A percentile compares a stretch with the other conserved stretches of the same genome.
Evolutionary conservation across 345 rosid species (phyloP).

Genomic region (Luvunga scandens): DNA sequence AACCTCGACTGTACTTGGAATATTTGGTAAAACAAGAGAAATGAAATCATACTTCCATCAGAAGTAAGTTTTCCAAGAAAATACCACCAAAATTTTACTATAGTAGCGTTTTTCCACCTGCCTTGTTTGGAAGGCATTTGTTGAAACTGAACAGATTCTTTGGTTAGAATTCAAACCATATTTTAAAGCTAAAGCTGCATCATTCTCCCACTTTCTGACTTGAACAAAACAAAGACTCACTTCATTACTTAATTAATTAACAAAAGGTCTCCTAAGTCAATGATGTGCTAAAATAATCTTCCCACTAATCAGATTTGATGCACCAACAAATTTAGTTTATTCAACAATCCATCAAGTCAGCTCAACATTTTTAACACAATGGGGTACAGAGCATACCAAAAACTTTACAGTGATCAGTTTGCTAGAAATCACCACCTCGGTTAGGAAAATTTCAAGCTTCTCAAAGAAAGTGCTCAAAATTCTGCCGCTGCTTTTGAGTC

Average conservation of each 20-base stretch:
- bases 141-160: constrained; percentile 11
- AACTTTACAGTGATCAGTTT: constrained; percentile 1
- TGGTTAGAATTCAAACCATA: constrained; percentile 2
- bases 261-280: neutral
- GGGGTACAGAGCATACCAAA: constrained; percentile 16
- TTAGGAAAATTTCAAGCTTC: neutral
- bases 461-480: neutral
- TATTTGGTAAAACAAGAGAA: too few species aligned
- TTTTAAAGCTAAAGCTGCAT: constrained; percentile 18
- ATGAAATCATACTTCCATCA: neutral
- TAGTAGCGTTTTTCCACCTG: neutral
- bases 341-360: neutral
- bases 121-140: neutral
- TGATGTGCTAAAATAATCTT: neutral
- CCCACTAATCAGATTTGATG: neutral
- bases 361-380: neutral
- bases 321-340: neutral
- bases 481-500: neutral
- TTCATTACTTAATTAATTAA: neutral
- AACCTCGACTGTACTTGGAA: too few species aligned
- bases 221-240: neutral
- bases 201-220: constrained; percentile 29
- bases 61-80: neutral
- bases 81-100: neutral
- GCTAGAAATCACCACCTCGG: neutral